Base-by-base conservation (phyloP, 1,284 basidiomycete genomes). In the Fomitopsis schrenkii region DNA sequence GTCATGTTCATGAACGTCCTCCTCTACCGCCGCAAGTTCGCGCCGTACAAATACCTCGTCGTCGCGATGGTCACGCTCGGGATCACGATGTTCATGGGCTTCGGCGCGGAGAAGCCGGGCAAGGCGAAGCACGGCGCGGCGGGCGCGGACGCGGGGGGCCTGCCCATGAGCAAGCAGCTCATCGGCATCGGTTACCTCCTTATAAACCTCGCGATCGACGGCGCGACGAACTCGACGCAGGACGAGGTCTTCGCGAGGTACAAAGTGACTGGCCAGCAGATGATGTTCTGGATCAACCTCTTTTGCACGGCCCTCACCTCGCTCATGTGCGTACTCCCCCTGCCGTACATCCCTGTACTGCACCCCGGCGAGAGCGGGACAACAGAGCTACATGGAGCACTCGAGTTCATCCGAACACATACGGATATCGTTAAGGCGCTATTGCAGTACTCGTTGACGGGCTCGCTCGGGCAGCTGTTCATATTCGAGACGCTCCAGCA, bases 211-310 rank as follows among this genome's bases (percentile, higher is more conserved):
- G 77, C 92, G 19, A 83, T 99, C 55, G 97, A 99, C 74, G 97
- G 97, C 26, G 87, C 93, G 44, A 93, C 91, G 60, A 98, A 99
- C 79, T 94, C 94, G n/a, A 98, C 96, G 2, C 97, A 99, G 75
- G 97, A 99, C 74, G 93, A 98, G 77, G 92, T 99, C 64, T 99
- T 99, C 75, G 80, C 85, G 42, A 78, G 81, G 26, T 86, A 88
- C 76, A 82, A 84, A 44, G 86, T 96, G 22, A 87, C 89, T 0
- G 97, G 97, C 4, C 95, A 97, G 73, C 97, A 99, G 74, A 98
- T 99, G 95, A 99, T 99, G 97, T 90, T 99, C 73, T 97, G 90
- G 86, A 98, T 98, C 76, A 97, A 97, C 74, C 70, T 89, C 35
- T 89, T 95, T 76, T 90, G 90, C 72, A 92, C 93, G 1, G 54